Conservation (phyloP, 2,329 filamentous ascomycete species). For the Fusarium anthophilum region DNA sequence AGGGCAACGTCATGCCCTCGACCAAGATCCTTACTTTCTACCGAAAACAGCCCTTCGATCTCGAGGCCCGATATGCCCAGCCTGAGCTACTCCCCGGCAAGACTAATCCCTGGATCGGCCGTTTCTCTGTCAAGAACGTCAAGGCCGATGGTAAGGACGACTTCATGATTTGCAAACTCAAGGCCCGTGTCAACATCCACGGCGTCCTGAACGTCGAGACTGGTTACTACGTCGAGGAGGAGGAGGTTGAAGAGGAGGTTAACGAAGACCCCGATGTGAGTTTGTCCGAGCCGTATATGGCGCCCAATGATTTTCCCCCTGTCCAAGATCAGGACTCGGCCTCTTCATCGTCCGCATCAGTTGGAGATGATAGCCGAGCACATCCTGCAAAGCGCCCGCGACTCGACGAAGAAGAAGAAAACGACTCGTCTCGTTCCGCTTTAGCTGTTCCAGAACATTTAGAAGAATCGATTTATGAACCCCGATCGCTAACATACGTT, state of each 20-base stretch:
- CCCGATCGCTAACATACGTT: slow-evolving; percentile 40
- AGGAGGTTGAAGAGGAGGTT: slow-evolving; percentile 94
- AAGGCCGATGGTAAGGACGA: slow-evolving; percentile 93
- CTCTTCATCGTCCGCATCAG: slow-evolving; percentile 15
- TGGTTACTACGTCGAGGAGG: slow-evolving; percentile 97
- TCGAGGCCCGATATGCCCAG: slow-evolving; percentile 93
- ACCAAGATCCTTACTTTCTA: slow-evolving; percentile 99
- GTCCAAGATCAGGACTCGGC: neutral
- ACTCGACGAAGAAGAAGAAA: slow-evolving; percentile 7
- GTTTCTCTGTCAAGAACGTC: slow-evolving; percentile 97
- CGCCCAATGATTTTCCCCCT: neutral
- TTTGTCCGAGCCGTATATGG: slow-evolving; percentile 41
- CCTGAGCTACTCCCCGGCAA: slow-evolving; percentile 89
- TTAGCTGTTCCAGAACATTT: neutral
- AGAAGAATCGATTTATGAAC: slow-evolving; percentile 5
- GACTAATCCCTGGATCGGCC: slow-evolving; percentile 92
- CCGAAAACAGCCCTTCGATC: slow-evolving; percentile 95
- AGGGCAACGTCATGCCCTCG: slow-evolving; percentile 94
- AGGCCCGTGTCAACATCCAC: slow-evolving; percentile 95
- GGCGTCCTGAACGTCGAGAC: slow-evolving; percentile 96
- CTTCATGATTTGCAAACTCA: slow-evolving; percentile 99
- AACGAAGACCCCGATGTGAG: slow-evolving; percentile 81
- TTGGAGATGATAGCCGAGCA: slow-evolving; percentile 27
- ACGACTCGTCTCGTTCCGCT: neutral
- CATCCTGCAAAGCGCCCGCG: slow-evolving; percentile 34